Percentiles rank a stretch among this genome's conserved stretches.
phyloP scores from a whole-genome alignment of 2,329 filamentous ascomycete genomes.

The Aspergillus vadensis region DNA sequence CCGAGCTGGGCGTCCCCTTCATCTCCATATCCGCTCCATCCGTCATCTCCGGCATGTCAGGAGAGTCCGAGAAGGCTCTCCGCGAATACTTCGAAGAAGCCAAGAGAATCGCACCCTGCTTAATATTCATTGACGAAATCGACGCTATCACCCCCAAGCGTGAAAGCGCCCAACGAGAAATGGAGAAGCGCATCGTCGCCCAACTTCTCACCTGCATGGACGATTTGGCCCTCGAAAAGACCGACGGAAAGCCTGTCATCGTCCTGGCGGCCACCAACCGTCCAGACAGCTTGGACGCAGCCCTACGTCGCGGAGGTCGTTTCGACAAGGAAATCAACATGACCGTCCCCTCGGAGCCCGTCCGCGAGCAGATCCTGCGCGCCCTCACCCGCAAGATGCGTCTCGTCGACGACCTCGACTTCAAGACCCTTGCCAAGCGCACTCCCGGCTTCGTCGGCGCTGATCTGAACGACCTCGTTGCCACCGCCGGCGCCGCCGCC shows the following conservation, averaged over 20 bases:
- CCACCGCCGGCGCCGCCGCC: conserved; percentile 65
- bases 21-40: conserved; percentile 81
- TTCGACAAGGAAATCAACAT: conserved; percentile 87
- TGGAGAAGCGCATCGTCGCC: conserved; percentile 83
- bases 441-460: conserved; percentile 93
- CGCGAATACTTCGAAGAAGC: conserved; percentile 86
- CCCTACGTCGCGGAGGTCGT: conserved; percentile 69
- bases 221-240: conserved; percentile 70
- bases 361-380: conserved; percentile 75
- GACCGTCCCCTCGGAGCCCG: conserved; percentile 77
- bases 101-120: conserved; percentile 78
- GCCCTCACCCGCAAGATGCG: conserved; percentile 68
- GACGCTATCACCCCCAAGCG: conserved; percentile 87
- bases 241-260: conserved; percentile 76
- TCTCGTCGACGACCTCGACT: conserved; percentile 71
- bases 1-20: conserved; percentile 73
- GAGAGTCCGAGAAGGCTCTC: conserved; percentile 84
- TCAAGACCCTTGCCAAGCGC: conserved; percentile 71
- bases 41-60: conserved; percentile 82
- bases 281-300: conserved; percentile 81
- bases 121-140: conserved; percentile 90
- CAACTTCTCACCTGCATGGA: conserved; percentile 88
- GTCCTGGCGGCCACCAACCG: conserved; percentile 90
- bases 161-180: conserved; percentile 80
- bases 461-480: conserved; percentile 74